Percentiles rank a stretch among this genome's conserved stretches.
These are phyloP conservation scores for Hysterangium stoloniferum DNA, from an alignment of 768 basidiomycete species.

Conservation along the genomic window DNA sequence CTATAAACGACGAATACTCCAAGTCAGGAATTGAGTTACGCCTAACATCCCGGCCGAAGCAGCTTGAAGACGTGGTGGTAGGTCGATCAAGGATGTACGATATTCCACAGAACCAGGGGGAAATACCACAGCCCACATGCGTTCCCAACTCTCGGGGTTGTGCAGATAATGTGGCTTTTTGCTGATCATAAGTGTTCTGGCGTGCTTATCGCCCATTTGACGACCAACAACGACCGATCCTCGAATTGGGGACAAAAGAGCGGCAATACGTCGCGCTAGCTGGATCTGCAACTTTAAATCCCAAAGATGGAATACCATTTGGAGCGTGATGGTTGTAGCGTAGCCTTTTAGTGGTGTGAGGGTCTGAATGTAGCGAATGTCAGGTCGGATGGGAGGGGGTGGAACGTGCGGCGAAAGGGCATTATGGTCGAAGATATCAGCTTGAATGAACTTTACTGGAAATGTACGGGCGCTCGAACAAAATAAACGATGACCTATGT, in stretches of 20 bases:
- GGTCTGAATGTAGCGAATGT: conserved; percentile 27
- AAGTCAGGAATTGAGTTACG: conserved; percentile 6
- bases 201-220: conserved; percentile 15
- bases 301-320: conserved; percentile 38
- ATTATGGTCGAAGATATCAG: conserved; percentile 41
- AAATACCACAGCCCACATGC: conserved; percentile 7
- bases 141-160: conserved; percentile 1
- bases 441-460: conserved; percentile 46
- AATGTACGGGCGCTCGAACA: conserved; percentile 42
- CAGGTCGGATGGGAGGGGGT: not conserved
- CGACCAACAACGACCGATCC: conserved; percentile 26
- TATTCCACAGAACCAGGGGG: conserved; percentile 8
- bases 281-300: conserved; percentile 19
- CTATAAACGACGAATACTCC: conserved; percentile 7
- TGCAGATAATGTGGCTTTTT: conserved; percentile 3
- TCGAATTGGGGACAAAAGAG: conserved; percentile 21
- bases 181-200: not conserved
- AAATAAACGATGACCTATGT: conserved; percentile 50
- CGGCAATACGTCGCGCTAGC: conserved; percentile 22
- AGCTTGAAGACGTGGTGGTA: not conserved
- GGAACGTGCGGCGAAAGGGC: conserved; percentile 15
- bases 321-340: conserved; percentile 41
- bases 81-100: not conserved
- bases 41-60: conserved; percentile 1
- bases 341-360: conserved; percentile 40